Evolutionary conservation across 139 green algal species (phyloP).

Genomic region (Chloropicon primus): DNA sequence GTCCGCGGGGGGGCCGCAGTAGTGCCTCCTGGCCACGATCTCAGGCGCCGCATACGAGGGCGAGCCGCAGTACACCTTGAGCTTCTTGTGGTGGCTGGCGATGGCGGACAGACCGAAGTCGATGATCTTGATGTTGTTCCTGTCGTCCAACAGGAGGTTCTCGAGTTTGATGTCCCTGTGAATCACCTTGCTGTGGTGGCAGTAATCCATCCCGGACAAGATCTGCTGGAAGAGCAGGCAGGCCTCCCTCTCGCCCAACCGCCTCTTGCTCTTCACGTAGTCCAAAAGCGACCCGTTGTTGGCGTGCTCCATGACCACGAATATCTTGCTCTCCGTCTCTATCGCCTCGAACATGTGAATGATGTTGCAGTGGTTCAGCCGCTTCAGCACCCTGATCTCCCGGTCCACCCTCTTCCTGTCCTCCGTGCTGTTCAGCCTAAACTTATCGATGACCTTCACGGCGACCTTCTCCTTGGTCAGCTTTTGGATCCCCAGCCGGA

Average conservation of each 20-base stretch:
- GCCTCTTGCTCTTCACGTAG: conserved; percentile 61
- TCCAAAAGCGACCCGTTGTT: conserved; percentile 63
- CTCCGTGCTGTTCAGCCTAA: conserved; percentile 42
- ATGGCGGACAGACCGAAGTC: conserved; percentile 58
- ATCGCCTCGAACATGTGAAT: conserved; percentile 61
- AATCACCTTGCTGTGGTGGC: conserved; percentile 43
- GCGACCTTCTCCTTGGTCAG: conserved; percentile 48
- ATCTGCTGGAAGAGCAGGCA: conserved; percentile 50
- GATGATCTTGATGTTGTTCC: conserved; percentile 40
- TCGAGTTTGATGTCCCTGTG: conserved; percentile 78
- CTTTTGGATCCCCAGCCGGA: conserved; percentile 47
- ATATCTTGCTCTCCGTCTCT: conserved; percentile 45
- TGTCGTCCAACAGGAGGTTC: conserved; percentile 70
- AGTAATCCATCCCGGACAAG: conserved; percentile 52
- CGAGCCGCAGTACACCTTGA: conserved; percentile 47
- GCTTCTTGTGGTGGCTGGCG: conserved; percentile 37
- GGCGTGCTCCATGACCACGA: conserved; percentile 81
- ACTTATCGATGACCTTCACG: conserved; percentile 78
- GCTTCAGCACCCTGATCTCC: conserved; percentile 67
- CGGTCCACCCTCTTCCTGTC: conserved; percentile 60
- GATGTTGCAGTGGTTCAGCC: conserved; percentile 48
- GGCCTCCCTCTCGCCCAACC: conserved; percentile 57
- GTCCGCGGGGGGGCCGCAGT: conserved; percentile 44
- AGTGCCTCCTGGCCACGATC: conserved; percentile 45
- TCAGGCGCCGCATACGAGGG: conserved; percentile 47